These are phyloP conservation scores for Leptomonas seymouri DNA, from an alignment of 208 protist species.

Conservation along the genomic window DNA sequence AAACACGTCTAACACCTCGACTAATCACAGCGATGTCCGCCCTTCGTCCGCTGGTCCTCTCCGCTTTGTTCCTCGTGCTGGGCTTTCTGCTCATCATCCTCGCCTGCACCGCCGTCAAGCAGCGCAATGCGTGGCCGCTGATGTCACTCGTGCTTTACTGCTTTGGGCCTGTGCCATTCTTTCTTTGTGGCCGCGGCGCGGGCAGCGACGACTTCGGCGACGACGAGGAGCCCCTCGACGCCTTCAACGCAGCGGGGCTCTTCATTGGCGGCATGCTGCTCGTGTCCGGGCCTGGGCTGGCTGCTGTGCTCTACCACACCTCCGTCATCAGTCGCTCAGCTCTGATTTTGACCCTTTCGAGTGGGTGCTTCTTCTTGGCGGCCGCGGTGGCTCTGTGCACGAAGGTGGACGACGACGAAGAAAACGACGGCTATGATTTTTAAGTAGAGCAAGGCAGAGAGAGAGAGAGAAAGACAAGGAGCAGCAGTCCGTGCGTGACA, in stretches of 20 bases:
- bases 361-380: constrained; percentile 35
- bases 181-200: constrained; percentile 45
- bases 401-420: neutral
- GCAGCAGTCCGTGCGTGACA: neutral
- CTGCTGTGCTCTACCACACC: constrained; percentile 67
- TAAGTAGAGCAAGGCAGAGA: constrained; percentile 13
- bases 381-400: constrained; percentile 10
- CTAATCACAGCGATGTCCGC: constrained; percentile 31
- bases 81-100: constrained; percentile 62
- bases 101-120: constrained; percentile 48
- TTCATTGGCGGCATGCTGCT: constrained; percentile 71
- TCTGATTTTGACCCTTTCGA: constrained; percentile 48
- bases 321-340: constrained; percentile 43
- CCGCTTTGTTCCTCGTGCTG: constrained; percentile 59
- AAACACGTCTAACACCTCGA: neutral
- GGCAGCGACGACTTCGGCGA: constrained; percentile 24
- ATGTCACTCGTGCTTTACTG: constrained; percentile 58
- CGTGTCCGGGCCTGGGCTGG: constrained; percentile 57
- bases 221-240: constrained; percentile 34
- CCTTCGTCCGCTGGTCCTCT: constrained; percentile 51
- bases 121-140: constrained; percentile 58
- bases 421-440: constrained; percentile 51
- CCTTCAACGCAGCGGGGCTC: constrained; percentile 47
- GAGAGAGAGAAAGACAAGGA: neutral
- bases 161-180: constrained; percentile 60